Evolutionary conservation across 2,329 filamentous ascomycete genomes (phyloP).

Genomic region (Diatrype stigma): DNA sequence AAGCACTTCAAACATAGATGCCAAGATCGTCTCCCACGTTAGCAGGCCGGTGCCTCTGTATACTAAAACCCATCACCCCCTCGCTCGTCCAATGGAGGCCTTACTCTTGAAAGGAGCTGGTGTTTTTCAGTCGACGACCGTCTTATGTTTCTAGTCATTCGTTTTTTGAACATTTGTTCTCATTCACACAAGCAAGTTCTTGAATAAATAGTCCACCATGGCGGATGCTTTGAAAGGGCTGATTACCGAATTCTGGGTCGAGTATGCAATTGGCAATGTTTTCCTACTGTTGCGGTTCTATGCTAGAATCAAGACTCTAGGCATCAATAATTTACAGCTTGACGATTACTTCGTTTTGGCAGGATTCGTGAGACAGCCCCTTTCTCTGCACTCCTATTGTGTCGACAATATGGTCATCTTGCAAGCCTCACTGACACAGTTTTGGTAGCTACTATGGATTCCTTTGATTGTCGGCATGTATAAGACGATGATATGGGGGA

Average conservation of each 20-base stretch:
- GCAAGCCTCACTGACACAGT: no score
- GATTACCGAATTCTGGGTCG: constrained; percentile 2
- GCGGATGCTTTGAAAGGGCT: background rate
- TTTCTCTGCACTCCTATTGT: background rate
- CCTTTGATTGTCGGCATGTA: background rate
- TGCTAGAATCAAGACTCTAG: constrained; percentile 1
- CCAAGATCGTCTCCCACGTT: no score
- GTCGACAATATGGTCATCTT: no score
- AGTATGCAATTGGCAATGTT: constrained; percentile 3
- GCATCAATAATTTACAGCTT: background rate
- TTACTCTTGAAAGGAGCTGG: no score
- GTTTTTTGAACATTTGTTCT: background rate
- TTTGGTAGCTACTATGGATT: background rate
- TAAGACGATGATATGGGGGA: background rate
- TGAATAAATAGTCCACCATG: background rate
- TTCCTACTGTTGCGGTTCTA: constrained; percentile 2
- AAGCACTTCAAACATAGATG: no score
- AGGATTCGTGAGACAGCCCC: background rate
- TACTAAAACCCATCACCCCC: no score
- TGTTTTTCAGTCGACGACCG: no score
- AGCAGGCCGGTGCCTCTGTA: no score
- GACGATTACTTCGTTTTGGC: constrained; percentile 2
- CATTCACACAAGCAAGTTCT: background rate
- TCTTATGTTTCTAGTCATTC: background rate
- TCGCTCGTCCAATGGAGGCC: no score